Conservation (phyloP, 2,329 filamentous ascomycete genomes). For the Claviceps sorghi region DNA sequence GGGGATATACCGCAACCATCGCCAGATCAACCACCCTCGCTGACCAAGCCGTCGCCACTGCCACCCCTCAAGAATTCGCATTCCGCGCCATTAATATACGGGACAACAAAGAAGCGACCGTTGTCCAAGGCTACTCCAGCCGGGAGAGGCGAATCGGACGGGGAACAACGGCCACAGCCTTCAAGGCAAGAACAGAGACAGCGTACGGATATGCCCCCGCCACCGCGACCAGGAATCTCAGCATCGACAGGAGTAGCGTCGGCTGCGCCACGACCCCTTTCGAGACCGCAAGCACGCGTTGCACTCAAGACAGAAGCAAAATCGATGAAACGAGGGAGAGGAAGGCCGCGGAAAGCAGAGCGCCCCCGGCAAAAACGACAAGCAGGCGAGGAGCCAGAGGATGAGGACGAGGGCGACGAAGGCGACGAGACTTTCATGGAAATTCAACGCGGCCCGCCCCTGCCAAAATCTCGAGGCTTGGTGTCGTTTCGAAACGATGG, state of each 20-base stretch:
- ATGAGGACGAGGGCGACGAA: conserved; percentile 26
- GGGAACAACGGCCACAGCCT: conserved; percentile 6
- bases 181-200: conserved; percentile 14
- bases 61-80: background rate
- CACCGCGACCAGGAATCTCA: conserved; percentile 12
- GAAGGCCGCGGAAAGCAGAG: conserved; percentile 6
- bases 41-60: background rate
- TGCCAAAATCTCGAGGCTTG: conserved; percentile 40
- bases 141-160: conserved; percentile 11
- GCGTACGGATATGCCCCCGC: conserved; percentile 12
- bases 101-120: conserved; percentile 2
- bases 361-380: conserved; percentile 13
- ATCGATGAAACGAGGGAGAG: conserved; percentile 4
- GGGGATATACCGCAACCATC: conserved; percentile 2
- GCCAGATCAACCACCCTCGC: background rate
- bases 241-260: conserved; percentile 6
- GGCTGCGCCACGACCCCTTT: background rate
- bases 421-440: conserved; percentile 32
- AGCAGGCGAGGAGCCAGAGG: conserved; percentile 18
- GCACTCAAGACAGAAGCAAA: background rate
- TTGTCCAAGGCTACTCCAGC: background rate
- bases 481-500: conserved; percentile 35
- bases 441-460: conserved; percentile 38
- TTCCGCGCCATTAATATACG: background rate
- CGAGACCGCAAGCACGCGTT: background rate